Evolutionary conservation across 345 rosid genomes (phyloP).

Genomic region (Eucalyptus cloeziana): DNA sequence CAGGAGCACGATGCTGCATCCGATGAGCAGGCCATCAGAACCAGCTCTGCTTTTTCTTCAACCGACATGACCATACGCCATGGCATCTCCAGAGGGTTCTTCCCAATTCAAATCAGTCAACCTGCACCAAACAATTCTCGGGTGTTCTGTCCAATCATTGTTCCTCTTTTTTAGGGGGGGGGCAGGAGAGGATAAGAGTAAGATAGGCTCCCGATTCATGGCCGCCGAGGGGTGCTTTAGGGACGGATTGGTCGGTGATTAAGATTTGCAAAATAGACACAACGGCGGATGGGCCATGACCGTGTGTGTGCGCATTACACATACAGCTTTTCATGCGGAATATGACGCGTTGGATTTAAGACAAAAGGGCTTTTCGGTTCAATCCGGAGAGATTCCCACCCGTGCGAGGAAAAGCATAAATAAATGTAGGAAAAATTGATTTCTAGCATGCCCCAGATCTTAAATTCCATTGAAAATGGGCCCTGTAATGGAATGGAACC

Average conservation of each 20-base stretch:
- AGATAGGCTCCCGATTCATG: not conserved
- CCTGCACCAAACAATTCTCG: not conserved
- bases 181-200: not conserved
- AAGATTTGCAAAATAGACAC: not conserved
- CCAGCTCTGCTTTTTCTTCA: not conserved
- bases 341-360: not conserved
- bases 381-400: not conserved
- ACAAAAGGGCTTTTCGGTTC: not conserved
- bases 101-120: not conserved
- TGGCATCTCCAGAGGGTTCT: not conserved
- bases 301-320: not conserved
- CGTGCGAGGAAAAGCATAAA: not conserved
- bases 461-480: not conserved
- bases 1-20: not conserved
- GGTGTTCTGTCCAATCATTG: not conserved
- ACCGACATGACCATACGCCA: not conserved
- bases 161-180: not conserved
- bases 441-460: not conserved
- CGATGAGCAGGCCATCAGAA: not conserved
- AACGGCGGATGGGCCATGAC: not conserved
- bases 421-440: not conserved
- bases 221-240: not conserved
- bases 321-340: not conserved
- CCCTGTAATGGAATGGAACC: not conserved
- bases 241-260: not conserved